Percentiles rank a stretch among this genome's conserved stretches.
Evolutionary conservation across 768 basidiomycete species (phyloP).

Genomic region (Podaxis mareebaensis): DNA sequence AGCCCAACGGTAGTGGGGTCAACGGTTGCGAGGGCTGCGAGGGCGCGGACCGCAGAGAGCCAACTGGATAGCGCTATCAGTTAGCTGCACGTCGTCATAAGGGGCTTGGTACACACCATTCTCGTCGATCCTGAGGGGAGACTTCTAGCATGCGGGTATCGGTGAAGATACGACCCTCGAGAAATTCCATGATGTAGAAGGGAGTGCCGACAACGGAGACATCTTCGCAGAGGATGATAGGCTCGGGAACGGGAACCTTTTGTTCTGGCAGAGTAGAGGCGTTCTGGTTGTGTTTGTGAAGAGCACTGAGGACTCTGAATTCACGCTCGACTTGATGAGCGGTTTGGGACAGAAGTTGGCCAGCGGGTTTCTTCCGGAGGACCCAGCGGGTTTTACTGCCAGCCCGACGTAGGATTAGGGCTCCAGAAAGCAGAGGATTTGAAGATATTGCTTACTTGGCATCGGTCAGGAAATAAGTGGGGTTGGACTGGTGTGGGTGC

Average conservation of each 20-base stretch:
- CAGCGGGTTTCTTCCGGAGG: slow-evolving; percentile 90
- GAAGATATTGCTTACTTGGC: slow-evolving; percentile 47
- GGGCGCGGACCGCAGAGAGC: slow-evolving; percentile 72
- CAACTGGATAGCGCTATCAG: slow-evolving; percentile 48
- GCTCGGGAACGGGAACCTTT: slow-evolving; percentile 82
- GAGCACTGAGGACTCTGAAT: slow-evolving; percentile 74
- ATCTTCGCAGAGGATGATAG: slow-evolving; percentile 84
- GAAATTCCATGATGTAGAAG: slow-evolving; percentile 96
- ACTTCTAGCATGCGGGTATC: slow-evolving; percentile 78
- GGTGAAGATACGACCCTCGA: slow-evolving; percentile 93
- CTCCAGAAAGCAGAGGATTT: neutral
- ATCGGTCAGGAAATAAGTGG: slow-evolving; percentile 92
- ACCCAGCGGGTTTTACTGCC: slow-evolving; percentile 67
- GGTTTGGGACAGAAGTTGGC: slow-evolving; percentile 82
- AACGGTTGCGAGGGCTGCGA: slow-evolving; percentile 68
- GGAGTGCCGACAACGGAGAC: slow-evolving; percentile 76
- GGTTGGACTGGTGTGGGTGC: slow-evolving; percentile 69
- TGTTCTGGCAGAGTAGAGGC: slow-evolving; percentile 47
- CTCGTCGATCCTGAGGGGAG: slow-evolving; percentile 56
- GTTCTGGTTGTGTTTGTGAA: slow-evolving; percentile 72
- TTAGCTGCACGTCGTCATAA: neutral
- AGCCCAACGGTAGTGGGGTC: slow-evolving; percentile 68
- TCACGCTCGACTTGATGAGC: slow-evolving; percentile 97
- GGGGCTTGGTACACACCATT: slow-evolving; percentile 50
- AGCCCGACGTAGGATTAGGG: neutral